Evolutionary conservation across 2,329 filamentous ascomycete species (phyloP).

Genomic region (Colletotrichum sp.): DNA sequence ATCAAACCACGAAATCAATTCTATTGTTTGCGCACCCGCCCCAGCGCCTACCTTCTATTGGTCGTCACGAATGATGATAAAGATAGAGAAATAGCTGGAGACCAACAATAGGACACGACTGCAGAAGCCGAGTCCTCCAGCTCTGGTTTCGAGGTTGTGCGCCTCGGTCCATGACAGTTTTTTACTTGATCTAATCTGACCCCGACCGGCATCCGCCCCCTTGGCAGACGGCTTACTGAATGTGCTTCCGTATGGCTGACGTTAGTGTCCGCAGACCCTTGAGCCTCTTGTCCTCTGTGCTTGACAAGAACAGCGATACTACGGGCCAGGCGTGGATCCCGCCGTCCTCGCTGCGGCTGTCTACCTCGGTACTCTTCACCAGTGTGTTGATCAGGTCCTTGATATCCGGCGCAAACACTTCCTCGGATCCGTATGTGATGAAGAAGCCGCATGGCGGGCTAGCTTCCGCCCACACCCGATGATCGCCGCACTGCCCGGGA

Average conservation of each 20-base stretch:
- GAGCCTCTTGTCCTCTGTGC: slow-evolving; percentile 52
- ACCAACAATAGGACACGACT: slow-evolving; percentile 26
- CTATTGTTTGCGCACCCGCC: slow-evolving; percentile 4
- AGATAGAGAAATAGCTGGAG: slow-evolving; percentile 36
- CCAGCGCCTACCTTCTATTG: background rate
- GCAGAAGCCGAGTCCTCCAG: slow-evolving; percentile 54
- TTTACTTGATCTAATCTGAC: slow-evolving; percentile 74
- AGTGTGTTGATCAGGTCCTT: slow-evolving; percentile 62
- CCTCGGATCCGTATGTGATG: slow-evolving; percentile 76
- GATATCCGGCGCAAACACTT: slow-evolving; percentile 78
- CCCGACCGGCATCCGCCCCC: background rate
- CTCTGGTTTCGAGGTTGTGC: slow-evolving; percentile 53
- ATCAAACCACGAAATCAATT: slow-evolving; percentile 8
- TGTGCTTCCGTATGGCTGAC: slow-evolving; percentile 15
- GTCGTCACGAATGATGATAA: slow-evolving; percentile 45
- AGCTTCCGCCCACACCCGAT: slow-evolving; percentile 69
- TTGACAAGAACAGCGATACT: slow-evolving; percentile 63
- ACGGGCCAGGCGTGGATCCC: slow-evolving; percentile 87
- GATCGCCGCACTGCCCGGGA: slow-evolving; percentile 72
- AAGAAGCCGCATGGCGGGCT: slow-evolving; percentile 71
- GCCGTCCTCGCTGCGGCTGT: slow-evolving; percentile 64
- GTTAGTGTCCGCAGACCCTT: slow-evolving; percentile 50
- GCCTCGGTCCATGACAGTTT: slow-evolving; percentile 45
- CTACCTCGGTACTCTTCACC: slow-evolving; percentile 57
- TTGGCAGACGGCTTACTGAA: background rate